Conservation (phyloP, 2,329 filamentous ascomycete genomes). For the Cordyceps cateniannulata region DNA sequence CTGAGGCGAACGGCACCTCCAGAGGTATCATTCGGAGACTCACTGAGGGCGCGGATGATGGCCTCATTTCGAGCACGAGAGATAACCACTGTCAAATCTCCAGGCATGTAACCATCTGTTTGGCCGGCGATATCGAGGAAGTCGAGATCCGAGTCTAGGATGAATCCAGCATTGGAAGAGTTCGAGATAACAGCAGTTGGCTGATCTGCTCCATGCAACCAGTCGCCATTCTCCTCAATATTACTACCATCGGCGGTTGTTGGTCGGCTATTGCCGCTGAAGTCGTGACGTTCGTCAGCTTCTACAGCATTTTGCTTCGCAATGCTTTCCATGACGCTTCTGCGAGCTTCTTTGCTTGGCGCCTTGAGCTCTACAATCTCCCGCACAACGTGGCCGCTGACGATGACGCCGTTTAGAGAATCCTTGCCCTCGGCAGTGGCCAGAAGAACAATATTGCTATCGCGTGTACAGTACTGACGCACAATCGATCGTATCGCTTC, state of each 20-base stretch:
- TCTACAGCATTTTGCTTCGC: slow-evolving; percentile 48
- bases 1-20: slow-evolving; percentile 55
- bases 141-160: slow-evolving; percentile 71
- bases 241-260: slow-evolving; percentile 49
- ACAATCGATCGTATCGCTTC: slow-evolving; percentile 81
- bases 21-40: slow-evolving; percentile 38
- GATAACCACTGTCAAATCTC: slow-evolving; percentile 80
- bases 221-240: slow-evolving; percentile 54
- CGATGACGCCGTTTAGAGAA: slow-evolving; percentile 79
- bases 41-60: slow-evolving; percentile 72
- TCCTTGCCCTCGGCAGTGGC: slow-evolving; percentile 93
- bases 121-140: slow-evolving; percentile 88
- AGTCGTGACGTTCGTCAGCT: slow-evolving; percentile 30
- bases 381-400: slow-evolving; percentile 85
- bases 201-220: slow-evolving; percentile 69
- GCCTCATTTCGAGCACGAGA: slow-evolving; percentile 86
- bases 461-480: slow-evolving; percentile 72
- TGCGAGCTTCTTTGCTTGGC: slow-evolving; percentile 83
- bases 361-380: slow-evolving; percentile 88
- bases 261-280: slow-evolving; percentile 45
- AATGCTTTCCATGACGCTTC: slow-evolving; percentile 76
- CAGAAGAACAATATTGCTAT: slow-evolving; percentile 77
- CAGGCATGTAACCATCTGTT: slow-evolving; percentile 97
- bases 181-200: slow-evolving; percentile 35
- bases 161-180: slow-evolving; percentile 53